Evolutionary conservation across 2,329 filamentous ascomycete species (phyloP).

Genomic region (Cladophialophora exuberans): DNA sequence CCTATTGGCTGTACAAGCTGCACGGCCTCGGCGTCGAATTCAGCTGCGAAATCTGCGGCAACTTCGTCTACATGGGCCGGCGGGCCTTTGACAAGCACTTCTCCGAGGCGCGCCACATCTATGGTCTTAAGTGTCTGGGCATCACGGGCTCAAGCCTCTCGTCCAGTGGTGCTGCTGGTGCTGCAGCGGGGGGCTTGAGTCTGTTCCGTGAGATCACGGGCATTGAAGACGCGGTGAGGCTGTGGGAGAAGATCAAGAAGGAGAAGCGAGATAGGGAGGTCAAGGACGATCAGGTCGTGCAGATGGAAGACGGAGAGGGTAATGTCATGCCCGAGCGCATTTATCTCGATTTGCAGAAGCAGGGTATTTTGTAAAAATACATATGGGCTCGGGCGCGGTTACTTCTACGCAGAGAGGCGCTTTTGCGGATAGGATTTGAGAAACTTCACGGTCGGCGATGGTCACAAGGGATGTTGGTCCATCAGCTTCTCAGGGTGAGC

Average conservation of each 20-base stretch:
- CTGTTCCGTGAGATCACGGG: slow-evolving; percentile 92
- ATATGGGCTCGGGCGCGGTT: background rate
- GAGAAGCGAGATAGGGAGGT: slow-evolving; percentile 76
- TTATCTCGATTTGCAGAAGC: slow-evolving; percentile 91
- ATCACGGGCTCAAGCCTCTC: slow-evolving; percentile 60
- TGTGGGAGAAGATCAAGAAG: slow-evolving; percentile 93
- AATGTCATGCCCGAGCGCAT: slow-evolving; percentile 99
- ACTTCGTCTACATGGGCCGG: slow-evolving; percentile 98
- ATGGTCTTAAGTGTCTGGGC: slow-evolving; percentile 89
- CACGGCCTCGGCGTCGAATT: slow-evolving; percentile 96
- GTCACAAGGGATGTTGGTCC: too few species aligned
- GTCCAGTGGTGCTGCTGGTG: slow-evolving; percentile 18
- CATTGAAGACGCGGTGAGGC: slow-evolving; percentile 82
- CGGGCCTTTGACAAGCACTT: slow-evolving; percentile 98
- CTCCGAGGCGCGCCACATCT: slow-evolving; percentile 89
- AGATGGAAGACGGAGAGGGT: slow-evolving; percentile 97
- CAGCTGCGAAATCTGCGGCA: slow-evolving; percentile 93
- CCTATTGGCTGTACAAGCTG: slow-evolving; percentile 97
- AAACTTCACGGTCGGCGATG: too few species aligned
- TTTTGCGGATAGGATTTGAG: too few species aligned
- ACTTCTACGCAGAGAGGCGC: background rate
- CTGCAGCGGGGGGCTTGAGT: slow-evolving; percentile 73
- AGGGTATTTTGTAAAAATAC: slow-evolving; percentile 71
- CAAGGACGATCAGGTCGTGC: slow-evolving; percentile 63
- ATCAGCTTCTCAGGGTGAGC: too few species aligned